phyloP scores from a whole-genome alignment of 495 filamentous ascomycete genomes.

The Penicillium lagena region DNA sequence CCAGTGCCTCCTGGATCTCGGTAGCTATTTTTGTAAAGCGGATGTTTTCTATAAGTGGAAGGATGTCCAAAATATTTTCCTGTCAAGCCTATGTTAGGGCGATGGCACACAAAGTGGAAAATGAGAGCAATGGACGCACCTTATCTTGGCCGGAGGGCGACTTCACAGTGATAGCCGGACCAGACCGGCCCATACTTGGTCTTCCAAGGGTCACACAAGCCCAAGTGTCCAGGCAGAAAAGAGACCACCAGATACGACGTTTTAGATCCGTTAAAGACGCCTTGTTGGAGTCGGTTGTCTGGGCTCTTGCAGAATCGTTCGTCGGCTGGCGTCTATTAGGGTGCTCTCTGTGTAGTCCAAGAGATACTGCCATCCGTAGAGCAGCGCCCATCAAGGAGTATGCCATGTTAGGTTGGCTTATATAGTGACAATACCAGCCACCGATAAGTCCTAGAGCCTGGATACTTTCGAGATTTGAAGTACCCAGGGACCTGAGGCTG shows the following conservation, averaged over 20 bases:
- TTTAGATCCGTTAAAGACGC: constrained; percentile 46
- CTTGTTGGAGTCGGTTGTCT: constrained; percentile 10
- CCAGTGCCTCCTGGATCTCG: constrained; percentile 61
- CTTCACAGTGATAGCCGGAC: constrained; percentile 60
- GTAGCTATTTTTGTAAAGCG: constrained; percentile 67
- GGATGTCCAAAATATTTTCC: constrained; percentile 24
- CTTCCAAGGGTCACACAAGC: constrained; percentile 65
- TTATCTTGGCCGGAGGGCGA: constrained; percentile 46
- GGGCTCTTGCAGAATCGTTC: too few species aligned
- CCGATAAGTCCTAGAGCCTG: constrained; percentile 67
- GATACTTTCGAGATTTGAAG: constrained; percentile 56
- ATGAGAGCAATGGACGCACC: constrained; percentile 12
- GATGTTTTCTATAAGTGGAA: constrained; percentile 64
- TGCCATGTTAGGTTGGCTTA: constrained; percentile 72
- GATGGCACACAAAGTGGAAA: background rate
- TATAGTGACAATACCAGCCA: constrained; percentile 75
- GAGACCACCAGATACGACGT: constrained; percentile 64
- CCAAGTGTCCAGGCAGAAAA: constrained; percentile 70
- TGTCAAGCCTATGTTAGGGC: background rate
- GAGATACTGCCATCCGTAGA: constrained; percentile 30
- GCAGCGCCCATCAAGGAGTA: constrained; percentile 35
- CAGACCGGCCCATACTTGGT: constrained; percentile 63
- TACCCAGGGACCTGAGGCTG: constrained; percentile 53
- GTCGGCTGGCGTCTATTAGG: constrained; percentile 2
- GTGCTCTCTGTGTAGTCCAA: constrained; percentile 12